Conservation (phyloP, 2,329 filamentous ascomycete genomes). For the Coleophoma eucalyptorum region DNA sequence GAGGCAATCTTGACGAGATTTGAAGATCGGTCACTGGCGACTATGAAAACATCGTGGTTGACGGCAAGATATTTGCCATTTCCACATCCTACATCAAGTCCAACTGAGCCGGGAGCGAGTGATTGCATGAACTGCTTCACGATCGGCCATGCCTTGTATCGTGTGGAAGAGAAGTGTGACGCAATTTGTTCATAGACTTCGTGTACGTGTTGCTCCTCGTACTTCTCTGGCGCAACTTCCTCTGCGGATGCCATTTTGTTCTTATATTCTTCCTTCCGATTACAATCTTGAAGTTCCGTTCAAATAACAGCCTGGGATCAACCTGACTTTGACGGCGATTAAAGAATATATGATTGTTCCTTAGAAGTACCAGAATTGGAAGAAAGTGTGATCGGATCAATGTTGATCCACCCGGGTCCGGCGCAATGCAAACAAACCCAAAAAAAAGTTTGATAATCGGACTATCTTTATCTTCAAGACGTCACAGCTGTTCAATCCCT, state of each 20-base stretch:
- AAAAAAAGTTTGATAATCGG: too few relatives aligned
- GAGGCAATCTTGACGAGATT: constrained; percentile 49
- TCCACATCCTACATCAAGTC: constrained; percentile 89
- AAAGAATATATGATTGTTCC: too few relatives aligned
- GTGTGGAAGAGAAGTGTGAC: constrained; percentile 77
- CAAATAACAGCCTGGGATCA: too few relatives aligned
- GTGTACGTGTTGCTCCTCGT: constrained; percentile 88
- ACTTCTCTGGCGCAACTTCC: constrained; percentile 39
- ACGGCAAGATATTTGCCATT: constrained; percentile 94
- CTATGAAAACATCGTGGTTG: constrained; percentile 71
- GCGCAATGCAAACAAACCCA: too few relatives aligned
- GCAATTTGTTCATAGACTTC: constrained; percentile 86
- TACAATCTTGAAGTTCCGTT: too few relatives aligned
- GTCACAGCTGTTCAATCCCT: too few relatives aligned
- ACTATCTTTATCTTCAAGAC: too few relatives aligned
- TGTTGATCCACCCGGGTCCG: too few relatives aligned
- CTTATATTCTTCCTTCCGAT: too few relatives aligned
- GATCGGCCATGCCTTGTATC: constrained; percentile 86
- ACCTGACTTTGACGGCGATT: too few relatives aligned
- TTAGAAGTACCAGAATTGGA: too few relatives aligned
- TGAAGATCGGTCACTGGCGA: constrained; percentile 79
- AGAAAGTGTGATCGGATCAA: too few relatives aligned
- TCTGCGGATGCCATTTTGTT: constrained; percentile 1
- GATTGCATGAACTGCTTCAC: constrained; percentile 72
- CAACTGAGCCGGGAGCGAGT: constrained; percentile 67